These are phyloP conservation scores for Leccinum pellstonianum DNA, from an alignment of 768 basidiomycete species.

Conservation along the genomic window DNA sequence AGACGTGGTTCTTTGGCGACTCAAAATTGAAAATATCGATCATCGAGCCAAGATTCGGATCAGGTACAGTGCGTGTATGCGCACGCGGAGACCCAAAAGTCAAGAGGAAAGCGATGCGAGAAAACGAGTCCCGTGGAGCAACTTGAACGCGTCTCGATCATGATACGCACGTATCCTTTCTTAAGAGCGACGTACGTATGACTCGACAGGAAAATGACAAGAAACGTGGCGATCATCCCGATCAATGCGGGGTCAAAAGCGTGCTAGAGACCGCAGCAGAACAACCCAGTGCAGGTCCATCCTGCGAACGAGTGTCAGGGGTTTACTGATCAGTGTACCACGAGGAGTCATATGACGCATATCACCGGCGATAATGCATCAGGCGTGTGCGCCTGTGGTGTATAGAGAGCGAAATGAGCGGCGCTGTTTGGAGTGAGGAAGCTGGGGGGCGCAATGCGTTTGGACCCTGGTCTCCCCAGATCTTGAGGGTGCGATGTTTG, in stretches of 20 bases:
- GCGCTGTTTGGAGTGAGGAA: constrained; percentile 50
- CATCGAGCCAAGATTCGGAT: neutral
- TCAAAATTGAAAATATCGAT: neutral
- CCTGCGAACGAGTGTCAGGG: constrained; percentile 8
- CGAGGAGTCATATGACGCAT: constrained; percentile 30
- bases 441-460: constrained; percentile 47
- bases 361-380: no score
- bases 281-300: constrained; percentile 22
- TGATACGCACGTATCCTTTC: neutral
- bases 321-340: constrained; percentile 18
- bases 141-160: neutral
- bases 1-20: neutral
- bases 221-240: constrained; percentile 18
- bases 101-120: neutral
- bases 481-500: constrained; percentile 47
- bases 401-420: constrained; percentile 58
- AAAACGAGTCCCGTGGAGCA: neutral
- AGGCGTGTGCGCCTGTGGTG: constrained; percentile 49
- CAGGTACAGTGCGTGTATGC: no score
- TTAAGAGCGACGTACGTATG: constrained; percentile 7
- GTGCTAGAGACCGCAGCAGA: constrained; percentile 21
- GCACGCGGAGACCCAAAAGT: neutral
- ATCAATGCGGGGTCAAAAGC: constrained; percentile 12
- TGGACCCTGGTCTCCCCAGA: constrained; percentile 58
- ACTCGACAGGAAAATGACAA: constrained; percentile 24